A percentile compares a stretch with the other conserved stretches of the same genome.
Conservation (phyloP, 2,329 filamentous ascomycete genomes). For the Paramyrothecium roridum region DNA sequence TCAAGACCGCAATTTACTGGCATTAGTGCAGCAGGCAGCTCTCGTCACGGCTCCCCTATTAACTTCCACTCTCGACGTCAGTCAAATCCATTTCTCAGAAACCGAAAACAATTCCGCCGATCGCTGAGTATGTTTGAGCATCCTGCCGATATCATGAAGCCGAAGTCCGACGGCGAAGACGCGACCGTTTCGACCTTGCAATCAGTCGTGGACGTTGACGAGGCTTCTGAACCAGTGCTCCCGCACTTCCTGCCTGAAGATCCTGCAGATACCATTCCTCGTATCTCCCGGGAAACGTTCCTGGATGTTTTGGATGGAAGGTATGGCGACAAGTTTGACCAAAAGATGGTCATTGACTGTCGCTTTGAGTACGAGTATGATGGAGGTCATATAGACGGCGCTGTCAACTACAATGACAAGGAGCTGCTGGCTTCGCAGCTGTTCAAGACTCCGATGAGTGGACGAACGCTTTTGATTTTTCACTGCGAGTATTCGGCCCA, state of each 20-base stretch:
- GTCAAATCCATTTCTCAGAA: conserved; percentile 69
- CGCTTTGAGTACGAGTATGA: conserved; percentile 99
- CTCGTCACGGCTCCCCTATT: conserved; percentile 73
- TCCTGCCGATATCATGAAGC: conserved; percentile 81
- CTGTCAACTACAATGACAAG: conserved; percentile 96
- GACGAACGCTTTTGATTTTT: conserved; percentile 80
- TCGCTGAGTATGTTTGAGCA: conserved; percentile 98
- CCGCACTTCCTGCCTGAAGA: conserved; percentile 82
- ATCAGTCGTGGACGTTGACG: conserved; percentile 81
- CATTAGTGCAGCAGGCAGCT: conserved; percentile 46
- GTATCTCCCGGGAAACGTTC: conserved; percentile 79
- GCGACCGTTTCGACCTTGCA: conserved; percentile 49
- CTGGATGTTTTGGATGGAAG: conserved; percentile 85
- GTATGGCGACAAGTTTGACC: conserved; percentile 71
- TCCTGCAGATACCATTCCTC: conserved; percentile 80
- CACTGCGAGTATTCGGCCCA: conserved; percentile 99
- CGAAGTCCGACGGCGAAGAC: conserved; percentile 60
- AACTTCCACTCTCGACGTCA: conserved; percentile 67
- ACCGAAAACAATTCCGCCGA: conserved; percentile 84
- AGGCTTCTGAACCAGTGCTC: conserved; percentile 67
- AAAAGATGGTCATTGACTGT: conserved; percentile 89
- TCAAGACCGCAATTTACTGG: conserved; percentile 64
- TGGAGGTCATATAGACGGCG: conserved; percentile 89
- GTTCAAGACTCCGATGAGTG: conserved; percentile 64
- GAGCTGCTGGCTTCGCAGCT: conserved; percentile 78